These are phyloP conservation scores for Crassisporium funariophilum DNA, from an alignment of 768 basidiomycete species.

Conservation along the genomic window DNA sequence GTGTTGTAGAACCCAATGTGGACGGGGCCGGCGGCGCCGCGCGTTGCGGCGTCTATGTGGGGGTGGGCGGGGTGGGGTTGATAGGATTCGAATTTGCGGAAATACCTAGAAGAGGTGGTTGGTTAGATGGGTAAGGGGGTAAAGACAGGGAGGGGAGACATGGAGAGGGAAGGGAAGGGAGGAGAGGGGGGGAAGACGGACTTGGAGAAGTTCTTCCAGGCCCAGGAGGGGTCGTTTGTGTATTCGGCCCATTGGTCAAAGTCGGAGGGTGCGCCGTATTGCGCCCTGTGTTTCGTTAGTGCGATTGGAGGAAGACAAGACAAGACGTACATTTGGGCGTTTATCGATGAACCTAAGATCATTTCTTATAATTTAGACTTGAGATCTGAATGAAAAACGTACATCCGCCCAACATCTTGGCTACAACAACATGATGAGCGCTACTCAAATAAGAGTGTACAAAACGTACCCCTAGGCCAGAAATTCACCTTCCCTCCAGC, in stretches of 20 bases:
- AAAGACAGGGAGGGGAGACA: neutral
- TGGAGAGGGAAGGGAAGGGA: too few species aligned
- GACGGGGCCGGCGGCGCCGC: conserved; percentile 57
- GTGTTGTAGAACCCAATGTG: conserved; percentile 58
- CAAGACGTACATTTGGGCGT: conserved; percentile 50
- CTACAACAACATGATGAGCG: conserved; percentile 30
- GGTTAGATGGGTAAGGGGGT: too few species aligned
- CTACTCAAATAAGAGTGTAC: neutral
- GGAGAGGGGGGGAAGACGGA: too few species aligned
- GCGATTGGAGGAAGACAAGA: neutral
- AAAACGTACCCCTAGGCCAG: conserved; percentile 62
- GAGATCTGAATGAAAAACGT: conserved; percentile 24
- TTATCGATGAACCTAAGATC: conserved; percentile 59
- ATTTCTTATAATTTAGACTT: neutral
- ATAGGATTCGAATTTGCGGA: conserved; percentile 67
- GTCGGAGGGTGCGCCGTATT: conserved; percentile 68
- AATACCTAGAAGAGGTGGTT: conserved; percentile 65
- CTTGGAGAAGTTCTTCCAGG: conserved; percentile 54
- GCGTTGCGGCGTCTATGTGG: conserved; percentile 47
- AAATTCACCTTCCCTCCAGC: conserved; percentile 47
- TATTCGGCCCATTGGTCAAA: conserved; percentile 66
- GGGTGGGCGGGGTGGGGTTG: conserved; percentile 53
- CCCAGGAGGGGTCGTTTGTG: conserved; percentile 60
- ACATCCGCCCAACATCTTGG: conserved; percentile 71
- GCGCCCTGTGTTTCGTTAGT: conserved; percentile 41